These are phyloP conservation scores for Nissolia schottii DNA, from an alignment of 306 rosid genomes.

Conservation along the genomic window DNA sequence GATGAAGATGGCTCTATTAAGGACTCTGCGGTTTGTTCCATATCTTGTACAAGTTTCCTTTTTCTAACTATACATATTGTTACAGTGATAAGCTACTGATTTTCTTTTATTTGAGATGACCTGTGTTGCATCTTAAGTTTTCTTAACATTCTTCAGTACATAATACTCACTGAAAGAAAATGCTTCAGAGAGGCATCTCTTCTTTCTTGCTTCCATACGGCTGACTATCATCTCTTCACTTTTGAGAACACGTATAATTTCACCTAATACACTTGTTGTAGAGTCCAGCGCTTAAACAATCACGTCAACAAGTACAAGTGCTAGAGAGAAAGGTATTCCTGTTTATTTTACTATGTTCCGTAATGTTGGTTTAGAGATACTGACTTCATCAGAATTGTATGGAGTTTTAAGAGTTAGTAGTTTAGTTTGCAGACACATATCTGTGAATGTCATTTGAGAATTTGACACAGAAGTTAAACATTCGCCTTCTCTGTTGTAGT, in stretches of 20 bases:
- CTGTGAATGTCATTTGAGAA: neutral
- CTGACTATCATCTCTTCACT: slow-evolving; percentile 15
- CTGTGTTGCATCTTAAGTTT: slow-evolving; percentile 1
- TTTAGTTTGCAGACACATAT: slow-evolving; percentile 12
- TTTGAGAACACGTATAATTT: slow-evolving; percentile 15
- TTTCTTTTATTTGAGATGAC: slow-evolving; percentile 17
- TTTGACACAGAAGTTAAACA: neutral
- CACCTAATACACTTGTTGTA: slow-evolving; percentile 23
- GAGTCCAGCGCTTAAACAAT: slow-evolving; percentile 66
- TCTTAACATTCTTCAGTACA: neutral
- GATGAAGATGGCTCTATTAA: slow-evolving; percentile 83
- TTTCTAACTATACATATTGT: neutral
- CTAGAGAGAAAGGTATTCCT: slow-evolving; percentile 74
- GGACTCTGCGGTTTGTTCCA: slow-evolving; percentile 89
- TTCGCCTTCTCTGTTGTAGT: neutral
- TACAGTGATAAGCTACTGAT: slow-evolving; percentile 7
- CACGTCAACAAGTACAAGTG: slow-evolving; percentile 62
- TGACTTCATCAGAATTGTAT: neutral
- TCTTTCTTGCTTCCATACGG: slow-evolving; percentile 5
- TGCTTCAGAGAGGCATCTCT: neutral
- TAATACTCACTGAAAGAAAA: slow-evolving; percentile 5
- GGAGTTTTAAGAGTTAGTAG: neutral
- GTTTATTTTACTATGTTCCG: neutral
- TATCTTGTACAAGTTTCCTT: slow-evolving; percentile 15
- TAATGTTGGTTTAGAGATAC: neutral